Percentiles rank a stretch among this genome's conserved stretches.
phyloP scores from a whole-genome alignment of 2,329 filamentous ascomycete species.

The Talaromyces pinophilus region DNA sequence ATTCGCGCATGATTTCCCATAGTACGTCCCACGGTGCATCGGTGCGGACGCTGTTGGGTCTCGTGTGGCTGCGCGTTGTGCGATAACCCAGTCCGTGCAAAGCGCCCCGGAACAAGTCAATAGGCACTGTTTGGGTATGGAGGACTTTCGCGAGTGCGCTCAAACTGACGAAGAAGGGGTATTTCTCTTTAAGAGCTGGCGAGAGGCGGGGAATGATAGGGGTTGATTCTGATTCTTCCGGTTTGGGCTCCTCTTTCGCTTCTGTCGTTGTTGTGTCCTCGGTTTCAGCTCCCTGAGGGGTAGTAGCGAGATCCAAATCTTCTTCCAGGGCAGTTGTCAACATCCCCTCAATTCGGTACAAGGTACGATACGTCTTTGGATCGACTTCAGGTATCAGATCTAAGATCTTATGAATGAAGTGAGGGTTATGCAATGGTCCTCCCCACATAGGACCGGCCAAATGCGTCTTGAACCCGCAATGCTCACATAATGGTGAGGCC shows the following conservation, averaged over 20 bases:
- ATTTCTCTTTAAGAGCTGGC: constrained; percentile 50
- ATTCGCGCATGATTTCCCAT: constrained; percentile 93
- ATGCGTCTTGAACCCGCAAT: constrained; percentile 86
- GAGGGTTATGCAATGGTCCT: constrained; percentile 79
- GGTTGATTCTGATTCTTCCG: constrained; percentile 7
- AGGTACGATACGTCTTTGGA: constrained; percentile 73
- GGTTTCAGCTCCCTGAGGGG: not conserved
- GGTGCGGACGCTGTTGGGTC: constrained; percentile 87
- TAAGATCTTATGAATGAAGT: constrained; percentile 79
- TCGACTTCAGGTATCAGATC: constrained; percentile 68
- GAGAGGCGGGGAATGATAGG: constrained; percentile 56
- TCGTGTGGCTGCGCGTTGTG: constrained; percentile 83
- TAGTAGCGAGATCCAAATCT: constrained; percentile 37
- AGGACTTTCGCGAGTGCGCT: constrained; percentile 72
- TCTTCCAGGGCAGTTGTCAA: constrained; percentile 86
- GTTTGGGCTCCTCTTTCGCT: constrained; percentile 19
- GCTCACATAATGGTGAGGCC: constrained; percentile 67
- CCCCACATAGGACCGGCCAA: constrained; percentile 93
- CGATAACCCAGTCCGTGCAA: constrained; percentile 77
- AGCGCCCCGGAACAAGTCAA: constrained; percentile 77
- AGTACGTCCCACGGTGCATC: constrained; percentile 86
- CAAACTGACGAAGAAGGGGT: constrained; percentile 85
- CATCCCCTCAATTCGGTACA: constrained; percentile 84
- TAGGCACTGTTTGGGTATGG: constrained; percentile 76
- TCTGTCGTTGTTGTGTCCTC: not conserved